These are phyloP conservation scores for Parasitella parasitica DNA, from an alignment of 371 early-diverging fungal genomes.

Conservation along the genomic window DNA sequence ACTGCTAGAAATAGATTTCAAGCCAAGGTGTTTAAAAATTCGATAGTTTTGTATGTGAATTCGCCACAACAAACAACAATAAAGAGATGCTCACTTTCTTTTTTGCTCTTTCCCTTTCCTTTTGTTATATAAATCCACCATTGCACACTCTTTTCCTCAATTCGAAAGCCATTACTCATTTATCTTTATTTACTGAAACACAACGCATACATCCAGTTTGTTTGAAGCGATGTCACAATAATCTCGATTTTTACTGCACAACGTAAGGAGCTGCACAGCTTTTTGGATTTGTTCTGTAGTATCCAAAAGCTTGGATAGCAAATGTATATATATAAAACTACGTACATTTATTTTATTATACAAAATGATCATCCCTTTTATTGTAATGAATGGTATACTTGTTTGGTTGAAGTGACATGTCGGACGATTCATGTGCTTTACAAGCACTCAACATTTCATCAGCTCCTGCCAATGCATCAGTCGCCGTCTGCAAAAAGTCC, in stretches of 20 bases:
- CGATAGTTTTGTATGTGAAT: background rate
- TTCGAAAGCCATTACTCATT: too few relatives aligned
- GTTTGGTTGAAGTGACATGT: constrained; percentile 18
- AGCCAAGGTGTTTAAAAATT: background rate
- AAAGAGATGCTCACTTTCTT: constrained; percentile 4
- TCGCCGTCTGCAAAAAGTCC: constrained; percentile 39
- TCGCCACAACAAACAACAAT: background rate
- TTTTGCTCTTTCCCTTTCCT: constrained; percentile 8
- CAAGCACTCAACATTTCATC: constrained; percentile 45
- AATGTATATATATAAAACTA: too few relatives aligned
- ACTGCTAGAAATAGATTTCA: background rate
- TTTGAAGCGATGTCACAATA: too few relatives aligned
- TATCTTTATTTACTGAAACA: background rate
- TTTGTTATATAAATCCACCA: constrained; percentile 13
- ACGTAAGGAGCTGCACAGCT: too few relatives aligned
- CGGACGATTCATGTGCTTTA: constrained; percentile 19
- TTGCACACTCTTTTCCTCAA: too few relatives aligned
- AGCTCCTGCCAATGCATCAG: constrained; percentile 38
- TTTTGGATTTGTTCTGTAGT: too few relatives aligned
- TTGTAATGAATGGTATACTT: constrained; percentile 47
- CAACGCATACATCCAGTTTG: background rate
- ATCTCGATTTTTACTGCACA: too few relatives aligned
- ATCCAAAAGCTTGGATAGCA: too few relatives aligned
- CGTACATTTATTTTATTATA: too few relatives aligned
- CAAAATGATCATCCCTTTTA: constrained; percentile 20